These are phyloP conservation scores for Solanum phureja DNA, from an alignment of 257 asterid species.

Conservation along the genomic window DNA sequence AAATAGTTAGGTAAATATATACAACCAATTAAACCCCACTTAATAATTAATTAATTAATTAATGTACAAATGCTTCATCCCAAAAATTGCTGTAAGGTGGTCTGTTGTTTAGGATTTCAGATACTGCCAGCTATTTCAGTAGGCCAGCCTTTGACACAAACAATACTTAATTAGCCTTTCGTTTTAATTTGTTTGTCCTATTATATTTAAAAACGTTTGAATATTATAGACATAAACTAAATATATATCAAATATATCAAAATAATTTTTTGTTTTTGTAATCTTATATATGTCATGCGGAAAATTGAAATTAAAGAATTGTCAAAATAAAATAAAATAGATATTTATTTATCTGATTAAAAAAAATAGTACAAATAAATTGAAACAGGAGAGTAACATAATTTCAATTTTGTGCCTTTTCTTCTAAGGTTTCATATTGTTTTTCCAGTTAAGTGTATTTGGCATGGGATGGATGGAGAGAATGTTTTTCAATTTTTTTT, in stretches of 20 bases:
- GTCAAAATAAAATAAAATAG: too few relatives aligned
- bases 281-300: too few relatives aligned
- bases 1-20: background rate
- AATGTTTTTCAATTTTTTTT: background rate
- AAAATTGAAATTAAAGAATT: too few relatives aligned
- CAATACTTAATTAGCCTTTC: too few relatives aligned
- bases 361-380: background rate
- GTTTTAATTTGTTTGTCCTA: too few relatives aligned
- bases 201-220: rapidly evolving
- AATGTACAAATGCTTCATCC: background rate
- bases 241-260: too few relatives aligned
- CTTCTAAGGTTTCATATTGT: background rate
- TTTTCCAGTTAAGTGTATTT: background rate
- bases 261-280: too few relatives aligned
- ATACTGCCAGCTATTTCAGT: background rate
- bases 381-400: background rate
- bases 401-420: background rate
- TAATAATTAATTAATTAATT: background rate
- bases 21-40: background rate
- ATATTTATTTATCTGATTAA: rapidly evolving
- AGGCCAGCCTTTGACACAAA: background rate
- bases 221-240: too few relatives aligned
- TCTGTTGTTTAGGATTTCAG: background rate
- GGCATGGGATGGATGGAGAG: background rate
- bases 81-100: background rate